Conservation (phyloP, 2,329 filamentous ascomycete species). For the Coniella lustricola region DNA sequence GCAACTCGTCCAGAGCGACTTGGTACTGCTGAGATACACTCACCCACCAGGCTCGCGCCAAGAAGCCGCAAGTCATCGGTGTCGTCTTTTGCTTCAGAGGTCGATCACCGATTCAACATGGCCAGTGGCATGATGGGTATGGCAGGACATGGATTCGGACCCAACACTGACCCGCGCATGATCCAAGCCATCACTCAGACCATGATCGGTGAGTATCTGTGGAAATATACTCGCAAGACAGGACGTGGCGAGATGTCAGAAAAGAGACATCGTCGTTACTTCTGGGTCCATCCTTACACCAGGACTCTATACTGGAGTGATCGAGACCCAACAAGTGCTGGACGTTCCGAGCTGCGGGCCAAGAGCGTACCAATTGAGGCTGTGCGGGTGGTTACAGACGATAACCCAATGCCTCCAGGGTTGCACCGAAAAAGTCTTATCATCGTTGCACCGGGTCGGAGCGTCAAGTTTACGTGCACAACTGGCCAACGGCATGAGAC, state of each 20-base stretch:
- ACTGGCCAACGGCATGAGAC: constrained; percentile 94
- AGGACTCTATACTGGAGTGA: constrained; percentile 96
- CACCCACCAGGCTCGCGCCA: constrained; percentile 35
- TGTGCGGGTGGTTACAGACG: constrained; percentile 84
- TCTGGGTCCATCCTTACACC: constrained; percentile 98
- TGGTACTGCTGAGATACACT: constrained; percentile 41
- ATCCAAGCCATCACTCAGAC: constrained; percentile 98
- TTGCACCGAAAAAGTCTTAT: constrained; percentile 91
- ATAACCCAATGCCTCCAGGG: constrained; percentile 91
- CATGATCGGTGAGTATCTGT: constrained; percentile 98
- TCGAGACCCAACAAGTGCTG: constrained; percentile 71
- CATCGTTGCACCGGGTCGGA: constrained; percentile 79
- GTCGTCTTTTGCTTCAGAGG: constrained; percentile 90
- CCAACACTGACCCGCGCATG: constrained; percentile 88
- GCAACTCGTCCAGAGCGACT: constrained; percentile 48
- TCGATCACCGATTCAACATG: constrained; percentile 86
- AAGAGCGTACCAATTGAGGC: constrained; percentile 95
- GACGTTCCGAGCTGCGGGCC: constrained; percentile 65
- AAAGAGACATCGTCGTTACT: constrained; percentile 88
- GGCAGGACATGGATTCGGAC: constrained; percentile 52
- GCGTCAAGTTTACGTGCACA: constrained; percentile 88
- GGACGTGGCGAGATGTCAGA: constrained; percentile 84
- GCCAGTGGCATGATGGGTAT: constrained; percentile 47
- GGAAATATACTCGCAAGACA: constrained; percentile 96
- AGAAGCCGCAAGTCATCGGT: constrained; percentile 70